Conservation (phyloP, 2,329 filamentous ascomycete genomes). For the Blumeriella jaapii region DNA sequence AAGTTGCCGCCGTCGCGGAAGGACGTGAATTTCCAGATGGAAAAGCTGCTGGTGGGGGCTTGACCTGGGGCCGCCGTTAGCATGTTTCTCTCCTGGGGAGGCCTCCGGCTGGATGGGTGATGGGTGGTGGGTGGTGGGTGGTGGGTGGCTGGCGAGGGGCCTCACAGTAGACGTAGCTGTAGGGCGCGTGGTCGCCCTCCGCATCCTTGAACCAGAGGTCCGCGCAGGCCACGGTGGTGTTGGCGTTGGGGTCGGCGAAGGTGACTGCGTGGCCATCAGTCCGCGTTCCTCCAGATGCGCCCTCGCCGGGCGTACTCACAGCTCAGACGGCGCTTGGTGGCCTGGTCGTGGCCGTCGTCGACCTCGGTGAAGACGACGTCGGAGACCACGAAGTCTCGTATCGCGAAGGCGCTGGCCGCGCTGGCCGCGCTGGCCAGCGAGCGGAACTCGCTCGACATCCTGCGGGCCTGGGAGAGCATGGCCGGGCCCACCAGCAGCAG, state of each 20-base stretch:
- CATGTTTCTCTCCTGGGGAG: no score
- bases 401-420: background rate
- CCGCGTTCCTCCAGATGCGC: background rate
- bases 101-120: no score
- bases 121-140: background rate
- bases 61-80: background rate
- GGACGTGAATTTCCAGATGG: constrained; percentile 17
- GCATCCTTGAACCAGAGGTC: constrained; percentile 14
- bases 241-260: constrained; percentile 23
- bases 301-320: constrained; percentile 5
- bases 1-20: constrained; percentile 14
- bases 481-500: constrained; percentile 8
- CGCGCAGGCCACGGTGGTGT: constrained; percentile 21
- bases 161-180: constrained; percentile 9
- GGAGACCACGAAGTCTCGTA: constrained; percentile 11
- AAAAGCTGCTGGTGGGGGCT: constrained; percentile 9
- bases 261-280: constrained; percentile 11
- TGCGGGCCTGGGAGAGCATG: constrained; percentile 5
- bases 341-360: background rate
- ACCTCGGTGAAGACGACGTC: constrained; percentile 8
- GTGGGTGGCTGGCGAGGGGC: background rate
- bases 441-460: constrained; percentile 1
- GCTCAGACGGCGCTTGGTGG: constrained; percentile 9
- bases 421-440: background rate
- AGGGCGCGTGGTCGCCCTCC: constrained; percentile 10